Base-by-base conservation (phyloP, 805 yeast species). In the Lipomyces oligophaga region DNA sequence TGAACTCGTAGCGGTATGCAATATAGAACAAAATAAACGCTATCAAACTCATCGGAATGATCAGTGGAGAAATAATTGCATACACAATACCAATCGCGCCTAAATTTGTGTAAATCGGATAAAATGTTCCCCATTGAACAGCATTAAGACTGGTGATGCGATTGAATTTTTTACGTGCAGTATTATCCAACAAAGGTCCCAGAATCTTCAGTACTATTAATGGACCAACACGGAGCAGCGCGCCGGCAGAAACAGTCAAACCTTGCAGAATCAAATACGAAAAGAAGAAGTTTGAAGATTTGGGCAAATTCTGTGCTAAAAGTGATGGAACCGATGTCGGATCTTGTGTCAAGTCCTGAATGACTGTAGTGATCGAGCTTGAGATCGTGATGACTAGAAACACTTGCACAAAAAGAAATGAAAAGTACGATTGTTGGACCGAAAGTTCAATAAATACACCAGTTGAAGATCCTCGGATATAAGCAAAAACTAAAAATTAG, bases 371-470 rank as follows among this genome's bases (percentile, higher is more conserved):
- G 32, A 84, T 83, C 38, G 96, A 78, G 18, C 96, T 86, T 58
- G 94, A 85, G 30, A 88, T 75, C 0, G 95, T 83, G 1, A 88
- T 87, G 21, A 88, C 90, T 36, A 89, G 64, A 56, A 89, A 88
- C 34, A 87, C 76, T 58, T 89, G 96, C 41, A 88, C 78, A 61
- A 85, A 87, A 40, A 83, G 67, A 60, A 88, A 88, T 0, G 78
- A 70, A 64, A 85, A 89, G 55, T 84, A 75, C 80, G 96, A 87
- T 22, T 79, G 74, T 64, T 87, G 96, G 13, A 83, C 72, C 53
- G 81, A 84, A 49, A 73, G 66, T 57, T 88, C 96, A 45, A 83
- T 75, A 44, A 79, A 75, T 60, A 86, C 90, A 6, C 71, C 65
- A 3, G 96, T 80, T 40, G 85, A 69, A 36, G 74, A 68, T 21